Evolutionary conservation across 2,329 filamentous ascomycete species (phyloP), one percentile per base, ranked within the genome.

Genomic region (Metarhizium sp.): DNA sequence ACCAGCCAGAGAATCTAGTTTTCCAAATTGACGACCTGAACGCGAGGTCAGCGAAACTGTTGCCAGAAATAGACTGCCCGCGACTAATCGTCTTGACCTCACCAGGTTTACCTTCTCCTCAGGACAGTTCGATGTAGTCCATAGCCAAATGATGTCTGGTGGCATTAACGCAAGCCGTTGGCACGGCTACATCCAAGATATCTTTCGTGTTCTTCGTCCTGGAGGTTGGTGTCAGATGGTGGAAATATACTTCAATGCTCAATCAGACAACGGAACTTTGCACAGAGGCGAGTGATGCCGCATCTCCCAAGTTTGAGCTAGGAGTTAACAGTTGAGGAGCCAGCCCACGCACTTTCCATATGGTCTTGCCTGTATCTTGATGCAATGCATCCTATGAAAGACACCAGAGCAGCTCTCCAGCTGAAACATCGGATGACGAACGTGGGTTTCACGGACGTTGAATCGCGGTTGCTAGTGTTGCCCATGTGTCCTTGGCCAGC

Each of bases 211-310:
- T 10, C 73, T 92, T 59, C 86, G 82, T 52, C 86, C 84, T 6
- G 87, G 85, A 2, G 91, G 92, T 1, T 96, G 90, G 90, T 80
- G 88, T 57, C 90, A 96, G 66, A 85, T 95, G 79, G 81, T 89
- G n/a, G 92, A 96, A 66, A 81, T 92, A 63, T 90, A 95, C 65
- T 86, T 86, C 68, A 90, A 90, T 60, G 84, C 89, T 30, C 92
- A 95, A 68, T 95, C 90, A 0, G 84, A 92, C 62, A 95, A 89
- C 63, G 90, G 90, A 5, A 84, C 82, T n/a, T 73, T 94, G 62
- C 85, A 82, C 11, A 78, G 85, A 52, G 76, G 82, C 78, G 64
- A 68, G 77, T 50, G 20, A 40, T 6, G 10, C 3, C 30, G 34
- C 32, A 25, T 30, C 7, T 36, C 11, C 32, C 34, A 29, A 45